Evolutionary conservation across 768 basidiomycete genomes (phyloP), one percentile per base, ranked within the genome.

Genomic region (Termitomyces sp.): DNA sequence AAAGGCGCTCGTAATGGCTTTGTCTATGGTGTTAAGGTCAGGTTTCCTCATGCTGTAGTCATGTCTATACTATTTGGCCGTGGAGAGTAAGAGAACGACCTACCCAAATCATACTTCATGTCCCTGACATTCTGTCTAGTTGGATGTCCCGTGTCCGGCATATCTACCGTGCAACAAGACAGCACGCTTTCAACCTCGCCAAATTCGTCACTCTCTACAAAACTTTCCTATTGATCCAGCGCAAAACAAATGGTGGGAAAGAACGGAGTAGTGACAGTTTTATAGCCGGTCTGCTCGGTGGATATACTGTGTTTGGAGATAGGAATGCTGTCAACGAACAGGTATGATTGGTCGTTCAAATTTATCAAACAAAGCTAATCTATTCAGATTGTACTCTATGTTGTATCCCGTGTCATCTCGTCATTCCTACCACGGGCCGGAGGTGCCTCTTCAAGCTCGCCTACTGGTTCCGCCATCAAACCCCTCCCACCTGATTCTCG

Each of bases 161-260:
- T 55, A 93, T 99, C 59, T 89, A 83, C 69, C 81, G 80, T 33
- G 87, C 95, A 14, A 98, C 97, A 3, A 89, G 83, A 67, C 88
- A 91, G 54, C 96, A 98, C 71, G 91, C 94, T 11, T 67, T 88
- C 60, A 97, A 95, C 68, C 83, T 99, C 30, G 92, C 93, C 42
- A 90, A 91, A 72, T 99, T 98, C 66, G 97, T 97, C 35, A 81
- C 94, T 11, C 69, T 97, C 44, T 98, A 98, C 85, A 99, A 98
- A 78, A 73, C 83, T 8, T 69, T 92, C 42, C 71, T 98, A 52
- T 73, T 98, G 35, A 60, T 96, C 14, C 97, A 98, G 76, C 84
- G 80, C 71, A 90, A 82, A 68, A 66, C 77, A 40, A 93, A 92
- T 68, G 80, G 83, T 15, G 94, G 93, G 14, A 96, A 95, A 73